Conservation (phyloP, 2,329 filamentous ascomycete species). For the Penicillium sp. region DNA sequence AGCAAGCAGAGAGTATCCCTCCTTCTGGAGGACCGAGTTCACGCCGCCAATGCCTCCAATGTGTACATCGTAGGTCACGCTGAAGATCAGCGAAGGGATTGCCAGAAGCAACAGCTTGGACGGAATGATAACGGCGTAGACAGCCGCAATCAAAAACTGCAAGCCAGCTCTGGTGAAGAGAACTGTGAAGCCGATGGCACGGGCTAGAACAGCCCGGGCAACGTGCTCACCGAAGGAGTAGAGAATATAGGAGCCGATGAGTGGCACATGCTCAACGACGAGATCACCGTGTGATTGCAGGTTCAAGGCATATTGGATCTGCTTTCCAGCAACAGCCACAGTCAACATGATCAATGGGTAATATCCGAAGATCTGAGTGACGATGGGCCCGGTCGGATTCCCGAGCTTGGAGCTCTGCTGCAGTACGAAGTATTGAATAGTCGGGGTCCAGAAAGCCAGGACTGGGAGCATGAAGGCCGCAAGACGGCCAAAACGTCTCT, state of each 20-base stretch:
- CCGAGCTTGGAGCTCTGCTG: constrained; percentile 61
- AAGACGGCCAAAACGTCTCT: constrained; percentile 45
- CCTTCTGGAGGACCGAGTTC: constrained; percentile 58
- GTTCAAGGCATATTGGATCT: constrained; percentile 55
- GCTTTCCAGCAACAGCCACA: constrained; percentile 56
- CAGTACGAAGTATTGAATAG: constrained; percentile 66
- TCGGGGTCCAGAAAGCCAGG: constrained; percentile 68
- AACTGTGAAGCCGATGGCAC: constrained; percentile 55
- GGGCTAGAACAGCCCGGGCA: constrained; percentile 37
- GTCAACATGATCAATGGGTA: constrained; percentile 63
- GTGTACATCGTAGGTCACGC: constrained; percentile 67
- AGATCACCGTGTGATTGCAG: constrained; percentile 51
- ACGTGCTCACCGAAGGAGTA: constrained; percentile 49
- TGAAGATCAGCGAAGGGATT: constrained; percentile 61
- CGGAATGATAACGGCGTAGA: constrained; percentile 62
- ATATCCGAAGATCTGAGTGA: constrained; percentile 68
- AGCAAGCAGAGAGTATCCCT: constrained; percentile 71
- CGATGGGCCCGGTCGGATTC: constrained; percentile 63
- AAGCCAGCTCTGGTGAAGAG: constrained; percentile 66
- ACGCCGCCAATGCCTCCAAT: constrained; percentile 57
- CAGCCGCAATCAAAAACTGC: constrained; percentile 59
- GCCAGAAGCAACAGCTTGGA: constrained; percentile 62
- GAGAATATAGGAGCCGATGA: constrained; percentile 60
- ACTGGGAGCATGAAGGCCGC: constrained; percentile 57
- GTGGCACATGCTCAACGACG: constrained; percentile 58